A percentile compares a stretch with the other conserved stretches of the same genome.
Evolutionary conservation across 805 yeast species (phyloP).

Genomic region (Yarrowia sp.): DNA sequence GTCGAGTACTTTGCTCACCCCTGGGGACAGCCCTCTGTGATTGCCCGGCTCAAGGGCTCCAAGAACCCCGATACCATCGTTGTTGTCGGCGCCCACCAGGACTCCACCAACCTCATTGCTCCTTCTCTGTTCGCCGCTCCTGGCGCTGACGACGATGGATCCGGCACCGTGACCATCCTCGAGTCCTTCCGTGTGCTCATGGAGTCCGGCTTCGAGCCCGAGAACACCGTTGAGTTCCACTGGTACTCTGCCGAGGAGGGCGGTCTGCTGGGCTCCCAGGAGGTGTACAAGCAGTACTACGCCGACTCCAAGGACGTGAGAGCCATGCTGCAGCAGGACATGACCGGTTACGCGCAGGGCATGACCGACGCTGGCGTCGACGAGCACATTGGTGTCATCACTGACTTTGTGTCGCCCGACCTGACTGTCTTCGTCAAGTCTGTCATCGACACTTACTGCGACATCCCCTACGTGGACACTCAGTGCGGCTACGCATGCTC

Average conservation of each 20-base stretch:
- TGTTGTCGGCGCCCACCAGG: slow-evolving; percentile 87
- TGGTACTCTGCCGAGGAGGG: slow-evolving; percentile 96
- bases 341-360: slow-evolving; percentile 75
- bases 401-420: slow-evolving; percentile 58
- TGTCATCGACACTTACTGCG: slow-evolving; percentile 60
- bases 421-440: slow-evolving; percentile 62
- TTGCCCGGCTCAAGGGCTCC: slow-evolving; percentile 53
- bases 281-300: slow-evolving; percentile 60
- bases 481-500: slow-evolving; percentile 90
- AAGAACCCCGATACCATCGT: slow-evolving; percentile 49
- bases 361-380: slow-evolving; percentile 50
- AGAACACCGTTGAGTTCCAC: slow-evolving; percentile 84
- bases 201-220: slow-evolving; percentile 49
- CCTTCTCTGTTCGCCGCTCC: slow-evolving; percentile 75
- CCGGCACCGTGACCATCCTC: slow-evolving; percentile 76
- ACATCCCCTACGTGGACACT: slow-evolving; percentile 70
- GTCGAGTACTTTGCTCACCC: slow-evolving; percentile 57
- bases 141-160: slow-evolving; percentile 94
- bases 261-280: slow-evolving; percentile 82
- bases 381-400: slow-evolving; percentile 76
- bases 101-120: slow-evolving; percentile 69
- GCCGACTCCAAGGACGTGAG: slow-evolving; percentile 52
- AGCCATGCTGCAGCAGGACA: slow-evolving; percentile 91
- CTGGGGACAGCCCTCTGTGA: slow-evolving; percentile 77
- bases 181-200: slow-evolving; percentile 70